A percentile compares a stretch with the other conserved stretches of the same genome.
These are phyloP conservation scores for Iodosphaeria phyllophila DNA, from an alignment of 2,329 filamentous ascomycete species.

Conservation along the genomic window DNA sequence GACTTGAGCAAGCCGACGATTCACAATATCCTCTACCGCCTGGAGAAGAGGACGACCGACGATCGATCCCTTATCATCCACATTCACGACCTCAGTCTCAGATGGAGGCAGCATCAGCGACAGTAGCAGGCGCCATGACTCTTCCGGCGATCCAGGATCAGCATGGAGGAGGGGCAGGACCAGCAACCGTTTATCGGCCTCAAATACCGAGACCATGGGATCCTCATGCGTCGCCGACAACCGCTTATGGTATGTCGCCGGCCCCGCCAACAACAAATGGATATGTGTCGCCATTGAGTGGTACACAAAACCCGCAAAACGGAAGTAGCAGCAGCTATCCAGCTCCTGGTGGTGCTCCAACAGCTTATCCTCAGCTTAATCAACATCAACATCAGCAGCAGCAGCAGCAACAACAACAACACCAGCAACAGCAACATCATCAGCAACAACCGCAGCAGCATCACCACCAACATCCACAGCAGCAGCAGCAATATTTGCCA, in stretches of 20 bases:
- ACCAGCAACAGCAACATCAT: no score
- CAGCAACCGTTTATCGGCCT: no score
- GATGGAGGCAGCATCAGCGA: no score
- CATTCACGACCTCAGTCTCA: no score
- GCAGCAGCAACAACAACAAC: no score
- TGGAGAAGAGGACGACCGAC: slow-evolving; percentile 21
- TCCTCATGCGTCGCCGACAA: slow-evolving; percentile 14
- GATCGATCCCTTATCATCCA: slow-evolving; percentile 11
- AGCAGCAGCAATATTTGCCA: slow-evolving; percentile 13
- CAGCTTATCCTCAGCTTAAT: no score
- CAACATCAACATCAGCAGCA: no score
- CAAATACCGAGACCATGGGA: slow-evolving; percentile 15
- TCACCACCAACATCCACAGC: no score
- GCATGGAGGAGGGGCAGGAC: slow-evolving; percentile 10
- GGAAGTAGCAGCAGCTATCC: slow-evolving; percentile 7
- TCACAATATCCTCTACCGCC: slow-evolving; percentile 22
- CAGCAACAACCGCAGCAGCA: no score
- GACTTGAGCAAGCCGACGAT: slow-evolving; percentile 18
- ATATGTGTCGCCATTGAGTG: slow-evolving; percentile 18
- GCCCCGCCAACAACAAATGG: slow-evolving; percentile 26
- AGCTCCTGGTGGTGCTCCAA: no score
- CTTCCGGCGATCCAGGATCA: slow-evolving; percentile 31
- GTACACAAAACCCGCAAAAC: slow-evolving; percentile 10
- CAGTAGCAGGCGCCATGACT: slow-evolving; percentile 23
- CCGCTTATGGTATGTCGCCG: slow-evolving; percentile 21